A percentile compares a stretch with the other conserved stretches of the same genome.
Evolutionary conservation across 805 yeast genomes (phyloP).

Genomic region (Kodamaea restingae): DNA sequence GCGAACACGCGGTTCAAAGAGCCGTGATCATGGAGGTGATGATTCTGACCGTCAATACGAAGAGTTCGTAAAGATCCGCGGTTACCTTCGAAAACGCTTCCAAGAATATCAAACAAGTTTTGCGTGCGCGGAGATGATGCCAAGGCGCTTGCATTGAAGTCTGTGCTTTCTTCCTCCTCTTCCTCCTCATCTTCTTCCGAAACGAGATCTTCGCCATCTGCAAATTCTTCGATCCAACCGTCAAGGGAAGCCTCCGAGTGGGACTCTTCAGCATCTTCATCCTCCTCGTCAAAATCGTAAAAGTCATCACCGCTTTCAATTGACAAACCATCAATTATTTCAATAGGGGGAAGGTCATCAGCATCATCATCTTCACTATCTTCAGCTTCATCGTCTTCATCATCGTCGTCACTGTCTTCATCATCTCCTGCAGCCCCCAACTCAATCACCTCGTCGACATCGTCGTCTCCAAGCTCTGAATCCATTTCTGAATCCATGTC

Average conservation of each 20-base stretch:
- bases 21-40: conserved; percentile 6
- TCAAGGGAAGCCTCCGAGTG: conserved; percentile 37
- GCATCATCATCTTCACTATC: conserved; percentile 40
- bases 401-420: conserved; percentile 13
- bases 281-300: conserved; percentile 21
- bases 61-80: conserved; percentile 18
- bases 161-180: conserved; percentile 20
- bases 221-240: conserved; percentile 40
- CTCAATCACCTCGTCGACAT: conserved; percentile 9
- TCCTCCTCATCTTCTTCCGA: conserved; percentile 15
- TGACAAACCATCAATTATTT: conserved; percentile 32
- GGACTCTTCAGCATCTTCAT: conserved; percentile 23
- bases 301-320: conserved; percentile 27
- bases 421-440: conserved; percentile 10
- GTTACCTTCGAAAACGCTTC: conserved; percentile 11
- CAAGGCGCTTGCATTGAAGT: conserved; percentile 14
- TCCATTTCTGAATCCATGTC: conserved; percentile 17
- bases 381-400: conserved; percentile 34
- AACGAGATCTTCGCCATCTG: conserved; percentile 23
- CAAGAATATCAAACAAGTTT: conserved; percentile 5
- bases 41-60: conserved; percentile 15
- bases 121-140: neutral
- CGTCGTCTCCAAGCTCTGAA: conserved; percentile 11
- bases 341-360: conserved; percentile 25
- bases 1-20: conserved; percentile 7